Conservation (phyloP, 495 filamentous ascomycete genomes). For the Geoglossum glabrum region DNA sequence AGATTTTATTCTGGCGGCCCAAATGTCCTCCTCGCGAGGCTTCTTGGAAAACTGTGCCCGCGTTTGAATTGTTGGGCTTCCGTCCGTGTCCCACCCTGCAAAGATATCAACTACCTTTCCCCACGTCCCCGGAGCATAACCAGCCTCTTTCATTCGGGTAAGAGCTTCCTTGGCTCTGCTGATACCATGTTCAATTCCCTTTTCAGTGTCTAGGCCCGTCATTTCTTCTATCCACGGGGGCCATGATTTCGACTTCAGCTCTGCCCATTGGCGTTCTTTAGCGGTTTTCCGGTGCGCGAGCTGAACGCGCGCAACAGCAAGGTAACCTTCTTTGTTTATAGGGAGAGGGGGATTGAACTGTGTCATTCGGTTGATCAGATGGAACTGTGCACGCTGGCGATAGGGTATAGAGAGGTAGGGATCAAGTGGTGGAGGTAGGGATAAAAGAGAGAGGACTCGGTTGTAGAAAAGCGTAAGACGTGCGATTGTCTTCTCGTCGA, state of each 20-base stretch:
- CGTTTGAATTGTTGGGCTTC: conserved; percentile 49
- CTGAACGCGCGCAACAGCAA: conserved; percentile 36
- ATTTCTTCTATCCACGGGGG: conserved; percentile 51
- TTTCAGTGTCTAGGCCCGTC: conserved; percentile 45
- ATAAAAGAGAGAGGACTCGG: conserved; percentile 30
- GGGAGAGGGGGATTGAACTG: conserved; percentile 31
- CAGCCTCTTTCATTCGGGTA: conserved; percentile 40
- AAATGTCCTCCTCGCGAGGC: conserved; percentile 15
- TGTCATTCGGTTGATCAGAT: conserved; percentile 41
- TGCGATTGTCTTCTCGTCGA: background rate
- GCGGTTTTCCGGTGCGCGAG: conserved; percentile 41
- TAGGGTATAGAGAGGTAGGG: conserved; percentile 28
- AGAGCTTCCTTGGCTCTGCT: conserved; percentile 38
- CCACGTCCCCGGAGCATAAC: conserved; percentile 33
- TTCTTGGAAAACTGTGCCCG: conserved; percentile 19
- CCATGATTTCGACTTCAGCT: conserved; percentile 41
- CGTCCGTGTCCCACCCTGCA: conserved; percentile 48
- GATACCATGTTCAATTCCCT: conserved; percentile 42
- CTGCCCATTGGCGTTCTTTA: conserved; percentile 35
- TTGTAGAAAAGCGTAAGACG: conserved; percentile 25
- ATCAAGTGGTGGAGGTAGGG: conserved; percentile 25
- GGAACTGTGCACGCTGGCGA: conserved; percentile 43
- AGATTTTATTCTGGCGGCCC: conserved; percentile 40
- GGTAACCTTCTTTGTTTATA: conserved; percentile 40
- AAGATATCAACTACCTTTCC: conserved; percentile 35